These are phyloP conservation scores for Xylariaceae sp. DNA, from an alignment of 2,329 filamentous ascomycete species.

Conservation along the genomic window DNA sequence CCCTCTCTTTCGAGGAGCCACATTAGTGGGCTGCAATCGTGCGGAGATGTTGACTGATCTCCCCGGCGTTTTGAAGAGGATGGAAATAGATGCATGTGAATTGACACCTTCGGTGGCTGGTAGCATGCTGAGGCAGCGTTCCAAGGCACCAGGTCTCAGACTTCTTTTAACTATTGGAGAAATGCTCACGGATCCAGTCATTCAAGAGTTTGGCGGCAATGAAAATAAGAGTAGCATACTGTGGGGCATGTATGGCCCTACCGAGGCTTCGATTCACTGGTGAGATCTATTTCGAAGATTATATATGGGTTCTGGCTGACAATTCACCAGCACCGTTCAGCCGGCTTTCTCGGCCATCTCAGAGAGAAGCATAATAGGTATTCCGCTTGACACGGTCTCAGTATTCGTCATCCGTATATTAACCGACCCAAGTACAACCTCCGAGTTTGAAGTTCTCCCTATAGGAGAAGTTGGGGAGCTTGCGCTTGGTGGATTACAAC, in stretches of 20 bases:
- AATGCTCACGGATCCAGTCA: slow-evolving; percentile 76
- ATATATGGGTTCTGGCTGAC: slow-evolving; percentile 1
- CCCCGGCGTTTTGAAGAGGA: slow-evolving; percentile 56
- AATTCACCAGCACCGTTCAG: slow-evolving; percentile 59
- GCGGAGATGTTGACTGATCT: slow-evolving; percentile 71
- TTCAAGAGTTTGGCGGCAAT: slow-evolving; percentile 71
- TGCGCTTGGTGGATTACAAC: slow-evolving; percentile 72
- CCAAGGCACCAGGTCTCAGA: slow-evolving; percentile 62
- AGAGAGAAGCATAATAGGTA: slow-evolving; percentile 66
- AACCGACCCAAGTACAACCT: slow-evolving; percentile 24
- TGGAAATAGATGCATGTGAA: slow-evolving; percentile 78
- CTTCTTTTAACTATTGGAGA: slow-evolving; percentile 85
- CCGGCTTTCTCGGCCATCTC: slow-evolving; percentile 54
- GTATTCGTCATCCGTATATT: slow-evolving; percentile 62
- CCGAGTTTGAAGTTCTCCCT: slow-evolving; percentile 52
- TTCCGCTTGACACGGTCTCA: slow-evolving; percentile 76
- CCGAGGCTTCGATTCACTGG: slow-evolving; percentile 87
- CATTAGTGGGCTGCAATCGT: slow-evolving; percentile 68
- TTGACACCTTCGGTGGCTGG: slow-evolving; percentile 83
- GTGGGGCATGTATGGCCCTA: slow-evolving; percentile 93
- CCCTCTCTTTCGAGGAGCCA: slow-evolving; percentile 67
- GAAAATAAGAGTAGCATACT: slow-evolving; percentile 57
- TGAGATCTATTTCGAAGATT: slow-evolving; percentile 32
- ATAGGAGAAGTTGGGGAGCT: slow-evolving; percentile 72
- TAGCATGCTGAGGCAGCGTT: slow-evolving; percentile 66